These are phyloP conservation scores for Solanum stenotomum DNA, from an alignment of 257 asterid genomes.

Conservation along the genomic window DNA sequence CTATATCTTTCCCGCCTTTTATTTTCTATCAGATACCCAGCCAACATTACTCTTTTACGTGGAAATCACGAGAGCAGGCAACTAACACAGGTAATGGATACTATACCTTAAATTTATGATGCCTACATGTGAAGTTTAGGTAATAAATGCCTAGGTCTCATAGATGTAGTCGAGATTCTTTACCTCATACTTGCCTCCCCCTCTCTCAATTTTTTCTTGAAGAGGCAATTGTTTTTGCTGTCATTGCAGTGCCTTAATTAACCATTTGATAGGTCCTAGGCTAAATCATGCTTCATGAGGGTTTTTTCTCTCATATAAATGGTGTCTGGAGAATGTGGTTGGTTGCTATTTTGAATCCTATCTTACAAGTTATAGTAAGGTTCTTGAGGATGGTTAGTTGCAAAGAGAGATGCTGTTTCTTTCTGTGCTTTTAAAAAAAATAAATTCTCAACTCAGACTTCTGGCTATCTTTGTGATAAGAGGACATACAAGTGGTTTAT, in stretches of 20 bases:
- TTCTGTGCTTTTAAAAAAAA: background rate
- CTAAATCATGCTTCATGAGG: background rate
- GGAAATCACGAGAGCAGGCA: slow-evolving; percentile 99
- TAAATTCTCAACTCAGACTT: background rate
- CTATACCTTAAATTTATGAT: background rate
- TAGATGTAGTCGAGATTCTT: background rate
- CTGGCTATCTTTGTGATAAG: background rate
- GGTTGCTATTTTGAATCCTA: background rate
- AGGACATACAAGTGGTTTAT: background rate
- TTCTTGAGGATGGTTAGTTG: background rate
- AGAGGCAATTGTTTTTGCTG: background rate
- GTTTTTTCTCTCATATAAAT: background rate
- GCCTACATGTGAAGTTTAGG: background rate
- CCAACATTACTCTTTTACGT: slow-evolving; percentile 89
- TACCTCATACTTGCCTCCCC: background rate
- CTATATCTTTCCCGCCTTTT: background rate
- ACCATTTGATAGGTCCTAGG: background rate
- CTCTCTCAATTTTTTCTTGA: background rate
- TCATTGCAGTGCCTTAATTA: background rate
- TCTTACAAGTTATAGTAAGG: background rate
- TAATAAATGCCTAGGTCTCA: background rate
- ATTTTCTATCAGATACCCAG: slow-evolving; percentile 64
- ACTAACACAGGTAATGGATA: slow-evolving; percentile 65
- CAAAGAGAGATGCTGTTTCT: background rate
- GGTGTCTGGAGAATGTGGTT: background rate